Percentiles rank a stretch among this genome's conserved stretches.
These are phyloP conservation scores for Geum urbanum DNA, from an alignment of 306 rosid species.

Conservation along the genomic window DNA sequence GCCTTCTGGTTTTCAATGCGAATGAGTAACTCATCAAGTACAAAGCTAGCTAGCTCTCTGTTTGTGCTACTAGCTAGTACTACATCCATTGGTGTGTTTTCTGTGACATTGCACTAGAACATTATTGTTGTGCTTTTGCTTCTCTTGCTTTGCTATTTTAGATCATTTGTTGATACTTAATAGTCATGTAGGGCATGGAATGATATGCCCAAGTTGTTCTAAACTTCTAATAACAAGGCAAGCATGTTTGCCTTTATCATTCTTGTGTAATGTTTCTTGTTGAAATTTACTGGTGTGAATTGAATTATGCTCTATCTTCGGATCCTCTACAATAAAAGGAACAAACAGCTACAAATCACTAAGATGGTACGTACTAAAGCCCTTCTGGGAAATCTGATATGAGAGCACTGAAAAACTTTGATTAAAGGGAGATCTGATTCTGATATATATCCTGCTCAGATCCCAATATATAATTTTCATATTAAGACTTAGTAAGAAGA, in stretches of 20 bases:
- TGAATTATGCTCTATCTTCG: not conserved
- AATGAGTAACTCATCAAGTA: not conserved
- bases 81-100: not conserved
- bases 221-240: slow-evolving; percentile 19
- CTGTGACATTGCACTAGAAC: not conserved
- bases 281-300: not conserved
- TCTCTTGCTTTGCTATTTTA: not conserved
- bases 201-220: not conserved
- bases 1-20: slow-evolving; percentile 64
- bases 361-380: too few relatives aligned
- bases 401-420: not conserved
- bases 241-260: slow-evolving; percentile 29
- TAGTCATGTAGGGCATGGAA: not conserved
- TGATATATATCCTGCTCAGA: not conserved
- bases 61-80: not conserved
- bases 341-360: too few relatives aligned
- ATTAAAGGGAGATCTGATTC: not conserved
- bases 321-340: too few relatives aligned
- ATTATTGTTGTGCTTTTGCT: not conserved
- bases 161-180: not conserved
- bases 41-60: not conserved
- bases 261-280: not conserved
- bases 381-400: not conserved
- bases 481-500: not conserved
- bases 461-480: slow-evolving; percentile 6